Conservation (phyloP, 2,329 filamentous ascomycete species). For the Aspergillus pseudoviridinutans region DNA sequence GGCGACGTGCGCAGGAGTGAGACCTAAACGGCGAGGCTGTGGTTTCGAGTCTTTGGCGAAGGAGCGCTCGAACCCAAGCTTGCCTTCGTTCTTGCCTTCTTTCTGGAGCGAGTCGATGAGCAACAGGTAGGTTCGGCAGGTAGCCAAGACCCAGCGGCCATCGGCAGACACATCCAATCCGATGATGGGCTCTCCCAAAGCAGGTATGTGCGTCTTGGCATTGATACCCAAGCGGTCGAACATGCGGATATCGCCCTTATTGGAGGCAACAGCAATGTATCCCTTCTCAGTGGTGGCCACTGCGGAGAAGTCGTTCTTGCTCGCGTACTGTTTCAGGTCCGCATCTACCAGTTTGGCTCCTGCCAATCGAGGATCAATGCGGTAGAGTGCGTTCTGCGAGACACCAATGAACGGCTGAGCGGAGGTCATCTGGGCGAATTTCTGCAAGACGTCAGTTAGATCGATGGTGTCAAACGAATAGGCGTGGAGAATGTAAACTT, state of each 20-base stretch:
- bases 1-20: constrained; percentile 88
- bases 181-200: constrained; percentile 89
- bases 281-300: constrained; percentile 94
- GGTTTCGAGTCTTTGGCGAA: constrained; percentile 93
- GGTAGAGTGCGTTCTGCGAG: constrained; percentile 87
- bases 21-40: constrained; percentile 80
- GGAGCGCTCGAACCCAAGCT: constrained; percentile 92
- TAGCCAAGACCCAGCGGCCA: constrained; percentile 91
- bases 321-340: constrained; percentile 90
- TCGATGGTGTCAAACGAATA: no score
- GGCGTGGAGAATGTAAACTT: constrained; percentile 23
- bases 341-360: constrained; percentile 91
- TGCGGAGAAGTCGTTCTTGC: constrained; percentile 96
- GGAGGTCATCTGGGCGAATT: constrained; percentile 95
- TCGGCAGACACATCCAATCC: constrained; percentile 94
- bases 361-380: constrained; percentile 83
- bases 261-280: constrained; percentile 92
- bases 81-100: constrained; percentile 91
- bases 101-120: constrained; percentile 90
- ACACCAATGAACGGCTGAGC: constrained; percentile 94
- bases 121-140: constrained; percentile 88
- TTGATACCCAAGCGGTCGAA: constrained; percentile 96
- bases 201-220: constrained; percentile 94
- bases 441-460: constrained; percentile 47
- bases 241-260: constrained; percentile 95